These are phyloP conservation scores for Westerdykella aurantiaca DNA, from an alignment of 2,329 filamentous ascomycete genomes.

Conservation along the genomic window DNA sequence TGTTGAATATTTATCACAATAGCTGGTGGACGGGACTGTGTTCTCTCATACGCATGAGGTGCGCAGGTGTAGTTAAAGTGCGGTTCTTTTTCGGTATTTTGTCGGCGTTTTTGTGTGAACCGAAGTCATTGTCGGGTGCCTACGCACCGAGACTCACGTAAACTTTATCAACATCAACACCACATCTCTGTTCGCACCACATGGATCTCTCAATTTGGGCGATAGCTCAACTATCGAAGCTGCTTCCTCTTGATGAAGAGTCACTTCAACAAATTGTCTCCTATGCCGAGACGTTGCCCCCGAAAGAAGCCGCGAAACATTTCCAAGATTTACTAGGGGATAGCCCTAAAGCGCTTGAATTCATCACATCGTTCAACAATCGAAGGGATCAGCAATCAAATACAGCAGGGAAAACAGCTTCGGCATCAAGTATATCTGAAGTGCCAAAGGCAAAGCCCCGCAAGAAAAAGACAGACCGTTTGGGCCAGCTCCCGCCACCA, in stretches of 20 bases:
- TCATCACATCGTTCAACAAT: slow-evolving; percentile 70
- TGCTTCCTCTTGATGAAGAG: slow-evolving; percentile 79
- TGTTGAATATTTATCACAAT: slow-evolving; percentile 11
- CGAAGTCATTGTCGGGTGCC: too few relatives aligned
- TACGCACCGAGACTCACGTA: too few relatives aligned
- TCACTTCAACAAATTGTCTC: slow-evolving; percentile 79
- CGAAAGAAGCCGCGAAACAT: slow-evolving; percentile 72
- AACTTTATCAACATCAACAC: neutral
- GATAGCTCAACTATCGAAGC: slow-evolving; percentile 64
- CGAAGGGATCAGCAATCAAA: slow-evolving; percentile 43
- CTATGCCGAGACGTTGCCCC: slow-evolving; percentile 72
- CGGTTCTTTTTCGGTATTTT: too few relatives aligned
- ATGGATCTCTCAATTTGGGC: slow-evolving; percentile 51
- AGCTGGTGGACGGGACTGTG: too few relatives aligned
- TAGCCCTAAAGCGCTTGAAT: slow-evolving; percentile 66
- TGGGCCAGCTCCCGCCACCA: slow-evolving; percentile 38
- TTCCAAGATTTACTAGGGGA: slow-evolving; percentile 85
- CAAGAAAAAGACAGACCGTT: slow-evolving; percentile 39
- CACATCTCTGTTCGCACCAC: slow-evolving; percentile 2
- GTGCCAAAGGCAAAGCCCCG: slow-evolving; percentile 32
- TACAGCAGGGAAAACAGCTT: slow-evolving; percentile 9
- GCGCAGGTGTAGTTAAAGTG: too few relatives aligned
- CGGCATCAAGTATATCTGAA: slow-evolving; percentile 19
- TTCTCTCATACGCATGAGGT: neutral
- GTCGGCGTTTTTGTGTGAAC: too few relatives aligned